Percentiles rank a stretch among this genome's conserved stretches.
phyloP scores from a whole-genome alignment of 2,329 filamentous ascomycete genomes.

The Cercospora sp. region DNA sequence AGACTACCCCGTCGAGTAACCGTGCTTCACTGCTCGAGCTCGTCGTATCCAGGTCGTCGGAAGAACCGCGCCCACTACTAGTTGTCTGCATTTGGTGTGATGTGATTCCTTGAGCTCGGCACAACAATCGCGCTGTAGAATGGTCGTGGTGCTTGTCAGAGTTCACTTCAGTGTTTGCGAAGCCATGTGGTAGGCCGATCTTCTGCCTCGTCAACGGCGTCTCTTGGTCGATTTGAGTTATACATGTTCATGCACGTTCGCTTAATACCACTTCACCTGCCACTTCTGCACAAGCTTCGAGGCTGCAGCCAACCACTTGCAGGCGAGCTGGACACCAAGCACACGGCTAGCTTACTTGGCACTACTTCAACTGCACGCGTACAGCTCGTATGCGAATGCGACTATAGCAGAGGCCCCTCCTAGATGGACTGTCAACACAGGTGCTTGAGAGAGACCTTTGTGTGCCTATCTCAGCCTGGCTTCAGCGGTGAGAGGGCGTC shows the following conservation, averaged over 20 bases:
- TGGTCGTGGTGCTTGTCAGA: neutral
- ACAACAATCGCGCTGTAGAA: neutral
- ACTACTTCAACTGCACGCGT: neutral
- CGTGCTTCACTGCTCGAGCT: neutral
- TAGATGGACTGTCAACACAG: neutral
- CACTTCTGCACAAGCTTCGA: neutral
- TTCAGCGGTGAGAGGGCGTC: neutral
- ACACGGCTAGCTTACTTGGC: neutral
- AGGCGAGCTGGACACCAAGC: neutral
- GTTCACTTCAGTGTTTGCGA: neutral
- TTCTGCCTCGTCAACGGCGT: conserved; percentile 1
- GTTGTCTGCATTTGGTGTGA: neutral
- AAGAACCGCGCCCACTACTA: neutral
- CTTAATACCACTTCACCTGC: conserved; percentile 9
- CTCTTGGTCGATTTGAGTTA: conserved; percentile 1
- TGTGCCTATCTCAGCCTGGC: neutral
- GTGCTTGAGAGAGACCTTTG: neutral
- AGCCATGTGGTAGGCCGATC: neutral
- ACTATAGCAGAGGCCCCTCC: neutral
- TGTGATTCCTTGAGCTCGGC: neutral
- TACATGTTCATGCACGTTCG: conserved; percentile 6
- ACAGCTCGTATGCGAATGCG: neutral
- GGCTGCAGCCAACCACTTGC: neutral
- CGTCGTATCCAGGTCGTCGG: neutral
- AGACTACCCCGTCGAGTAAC: neutral